phyloP scores from a whole-genome alignment of 257 asterid genomes.

The Fraxinus anomala region DNA sequence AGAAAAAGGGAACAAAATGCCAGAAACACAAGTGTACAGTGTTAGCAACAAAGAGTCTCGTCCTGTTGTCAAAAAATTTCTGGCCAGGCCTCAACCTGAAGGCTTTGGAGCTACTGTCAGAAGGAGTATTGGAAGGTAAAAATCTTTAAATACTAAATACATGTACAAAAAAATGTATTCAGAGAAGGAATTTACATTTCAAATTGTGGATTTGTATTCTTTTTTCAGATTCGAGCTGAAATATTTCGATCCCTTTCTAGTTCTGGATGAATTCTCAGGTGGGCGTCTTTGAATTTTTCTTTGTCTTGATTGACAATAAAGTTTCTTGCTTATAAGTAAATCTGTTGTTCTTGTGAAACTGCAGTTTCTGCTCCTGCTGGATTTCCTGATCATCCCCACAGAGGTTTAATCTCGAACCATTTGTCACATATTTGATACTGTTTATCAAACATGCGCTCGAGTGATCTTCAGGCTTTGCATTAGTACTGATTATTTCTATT shows the following conservation, averaged over 20 bases:
- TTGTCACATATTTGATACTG: background rate
- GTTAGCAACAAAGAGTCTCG: slow-evolving; percentile 52
- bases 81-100: slow-evolving; percentile 83
- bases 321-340: background rate
- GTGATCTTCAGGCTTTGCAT: background rate
- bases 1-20: background rate
- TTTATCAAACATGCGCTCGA: background rate
- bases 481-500: background rate
- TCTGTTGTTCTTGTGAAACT: background rate
- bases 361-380: slow-evolving; percentile 96
- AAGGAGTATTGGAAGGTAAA: slow-evolving; percentile 88
- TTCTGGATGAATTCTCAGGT: slow-evolving; percentile 89
- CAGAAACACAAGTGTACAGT: slow-evolving; percentile 32
- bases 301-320: background rate
- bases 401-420: slow-evolving; percentile 53
- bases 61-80: slow-evolving; percentile 60
- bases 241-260: slow-evolving; percentile 83
- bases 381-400: slow-evolving; percentile 96
- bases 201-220: background rate
- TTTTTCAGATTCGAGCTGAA: slow-evolving; percentile 69
- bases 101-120: slow-evolving; percentile 88
- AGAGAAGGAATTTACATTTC: background rate
- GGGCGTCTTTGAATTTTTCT: slow-evolving; percentile 19
- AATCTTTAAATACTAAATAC: background rate
- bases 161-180: background rate